Percentiles rank a stretch among this genome's conserved stretches.
phyloP scores from a whole-genome alignment of 768 basidiomycete species.

The Mycena amicta region DNA sequence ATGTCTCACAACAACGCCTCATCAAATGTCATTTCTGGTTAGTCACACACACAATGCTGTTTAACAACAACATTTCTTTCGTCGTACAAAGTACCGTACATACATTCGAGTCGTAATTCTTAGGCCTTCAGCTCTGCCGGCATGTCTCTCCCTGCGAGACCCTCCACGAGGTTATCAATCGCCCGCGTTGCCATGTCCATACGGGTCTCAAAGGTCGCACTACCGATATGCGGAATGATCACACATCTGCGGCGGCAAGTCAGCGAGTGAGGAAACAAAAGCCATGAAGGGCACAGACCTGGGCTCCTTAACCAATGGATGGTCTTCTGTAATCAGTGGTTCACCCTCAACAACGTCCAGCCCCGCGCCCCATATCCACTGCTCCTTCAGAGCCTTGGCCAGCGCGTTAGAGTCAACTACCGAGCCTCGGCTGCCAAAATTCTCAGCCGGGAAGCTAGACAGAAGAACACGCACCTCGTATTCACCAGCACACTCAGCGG shows the following conservation, averaged over 20 bases:
- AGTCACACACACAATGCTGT: not conserved
- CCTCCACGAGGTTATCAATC: constrained; percentile 67
- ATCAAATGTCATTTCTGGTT: too few relatives aligned
- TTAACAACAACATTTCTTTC: too few relatives aligned
- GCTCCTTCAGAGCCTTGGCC: constrained; percentile 72
- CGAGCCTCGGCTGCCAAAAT: constrained; percentile 61
- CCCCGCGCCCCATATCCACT: constrained; percentile 90
- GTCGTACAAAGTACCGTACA: too few relatives aligned
- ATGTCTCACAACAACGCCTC: too few relatives aligned
- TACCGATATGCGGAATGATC: constrained; percentile 89
- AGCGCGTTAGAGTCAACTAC: constrained; percentile 91
- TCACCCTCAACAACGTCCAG: constrained; percentile 95
- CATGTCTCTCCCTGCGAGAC: constrained; percentile 53
- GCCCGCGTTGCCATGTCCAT: constrained; percentile 80
- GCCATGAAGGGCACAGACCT: constrained; percentile 60
- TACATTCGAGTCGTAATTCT: too few relatives aligned
- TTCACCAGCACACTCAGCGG: constrained; percentile 82
- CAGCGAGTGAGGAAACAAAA: not conserved
- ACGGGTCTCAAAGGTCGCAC: constrained; percentile 85
- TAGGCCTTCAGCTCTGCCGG: constrained; percentile 48
- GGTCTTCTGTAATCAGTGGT: constrained; percentile 70
- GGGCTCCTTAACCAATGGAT: constrained; percentile 79
- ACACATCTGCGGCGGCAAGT: constrained; percentile 55
- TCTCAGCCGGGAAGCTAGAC: not conserved
- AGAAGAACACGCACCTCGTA: constrained; percentile 37